phyloP scores from a whole-genome alignment of 192 early-diverging fungal species.

The Gamsiella multidivaricata region DNA sequence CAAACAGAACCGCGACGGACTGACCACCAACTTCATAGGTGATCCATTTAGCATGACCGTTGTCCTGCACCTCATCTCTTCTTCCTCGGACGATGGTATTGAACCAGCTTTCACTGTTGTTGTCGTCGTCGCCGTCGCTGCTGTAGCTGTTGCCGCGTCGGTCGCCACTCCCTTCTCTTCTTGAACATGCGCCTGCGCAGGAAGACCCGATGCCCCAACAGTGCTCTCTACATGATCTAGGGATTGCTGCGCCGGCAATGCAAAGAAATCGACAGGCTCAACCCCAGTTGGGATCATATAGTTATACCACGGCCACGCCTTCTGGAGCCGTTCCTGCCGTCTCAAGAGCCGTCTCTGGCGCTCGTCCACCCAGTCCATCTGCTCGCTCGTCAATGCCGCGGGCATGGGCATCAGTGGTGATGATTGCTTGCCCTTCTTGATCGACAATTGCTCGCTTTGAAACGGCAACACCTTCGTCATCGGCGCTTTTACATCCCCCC shows the following conservation, averaged over 20 bases:
- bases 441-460: background rate
- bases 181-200: too few species aligned
- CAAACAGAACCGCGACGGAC: conserved; percentile 16
- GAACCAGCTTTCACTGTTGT: too few species aligned
- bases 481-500: background rate
- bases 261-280: conserved; percentile 48
- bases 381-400: conserved; percentile 20
- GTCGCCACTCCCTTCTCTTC: too few species aligned
- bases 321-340: conserved; percentile 17
- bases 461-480: background rate
- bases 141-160: too few species aligned
- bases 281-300: conserved; percentile 45
- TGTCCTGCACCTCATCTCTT: too few species aligned
- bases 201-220: too few species aligned
- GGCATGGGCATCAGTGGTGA: conserved; percentile 25
- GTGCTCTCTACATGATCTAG: too few species aligned
- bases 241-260: background rate
- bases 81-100: too few species aligned
- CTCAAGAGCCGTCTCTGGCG: conserved; percentile 3
- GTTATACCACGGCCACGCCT: conserved; percentile 49
- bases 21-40: conserved; percentile 11
- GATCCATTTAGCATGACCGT: conserved; percentile 5
- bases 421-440: background rate
- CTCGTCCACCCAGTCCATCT: conserved; percentile 44
- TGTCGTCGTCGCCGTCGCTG: too few species aligned